phyloP scores from a whole-genome alignment of 345 rosid species.

The Xanthoceras sorbifolium region DNA sequence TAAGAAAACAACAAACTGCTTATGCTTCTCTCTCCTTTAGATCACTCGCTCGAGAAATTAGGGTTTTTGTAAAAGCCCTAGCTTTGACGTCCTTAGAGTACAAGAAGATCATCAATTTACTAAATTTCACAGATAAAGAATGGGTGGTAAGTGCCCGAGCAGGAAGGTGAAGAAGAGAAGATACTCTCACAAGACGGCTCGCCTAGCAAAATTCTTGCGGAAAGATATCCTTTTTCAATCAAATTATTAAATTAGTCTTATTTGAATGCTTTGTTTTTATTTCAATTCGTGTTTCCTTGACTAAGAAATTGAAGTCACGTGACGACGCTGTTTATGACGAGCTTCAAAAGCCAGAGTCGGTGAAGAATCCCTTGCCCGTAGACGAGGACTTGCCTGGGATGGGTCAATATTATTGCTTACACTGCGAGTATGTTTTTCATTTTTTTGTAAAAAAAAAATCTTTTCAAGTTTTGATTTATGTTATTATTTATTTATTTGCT shows the following conservation, averaged over 20 bases:
- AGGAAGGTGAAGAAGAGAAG: conserved; percentile 97
- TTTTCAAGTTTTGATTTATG: background rate
- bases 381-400: conserved; percentile 97
- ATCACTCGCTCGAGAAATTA: background rate
- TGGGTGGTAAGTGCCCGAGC: conserved; percentile 81
- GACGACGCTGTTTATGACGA: conserved; percentile 84
- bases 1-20: background rate
- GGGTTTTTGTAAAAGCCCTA: conserved; percentile 19
- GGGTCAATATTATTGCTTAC: conserved; percentile 96
- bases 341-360: conserved; percentile 67
- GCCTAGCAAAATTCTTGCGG: conserved; percentile 73
- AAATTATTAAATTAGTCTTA: background rate
- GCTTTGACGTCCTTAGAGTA: background rate
- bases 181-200: conserved; percentile 86
- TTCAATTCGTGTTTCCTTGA: conserved; percentile 30
- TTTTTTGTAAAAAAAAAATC: background rate
- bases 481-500: background rate
- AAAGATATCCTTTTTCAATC: conserved; percentile 69
- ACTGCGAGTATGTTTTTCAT: conserved; percentile 88
- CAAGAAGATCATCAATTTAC: background rate
- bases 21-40: background rate
- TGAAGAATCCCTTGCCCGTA: conserved; percentile 49
- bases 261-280: background rate
- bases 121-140: conserved; percentile 15
- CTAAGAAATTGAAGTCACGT: conserved; percentile 43